Base-by-base conservation (phyloP, 495 filamentous ascomycete genomes). In the Aspergillus baeticus region DNA sequence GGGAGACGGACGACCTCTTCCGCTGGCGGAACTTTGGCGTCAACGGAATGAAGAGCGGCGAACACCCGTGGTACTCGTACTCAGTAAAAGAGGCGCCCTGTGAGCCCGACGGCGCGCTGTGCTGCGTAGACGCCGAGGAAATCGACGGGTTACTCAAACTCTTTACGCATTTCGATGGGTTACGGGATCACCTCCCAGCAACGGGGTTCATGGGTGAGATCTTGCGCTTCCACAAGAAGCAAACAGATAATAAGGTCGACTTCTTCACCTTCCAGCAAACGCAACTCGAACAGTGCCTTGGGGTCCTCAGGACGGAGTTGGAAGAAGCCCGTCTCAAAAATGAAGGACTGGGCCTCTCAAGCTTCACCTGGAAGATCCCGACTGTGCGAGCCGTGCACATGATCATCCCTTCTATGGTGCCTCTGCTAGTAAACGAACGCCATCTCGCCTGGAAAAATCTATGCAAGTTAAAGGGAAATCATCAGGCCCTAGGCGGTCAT, bases 61-160 rank as follows among this genome's bases (percentile, higher is more conserved):
- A 47, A 17, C 46, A 37, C 31, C 46, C 46, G 21, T 49, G 46
- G 46, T 49, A 17, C 31, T 36, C 31, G 46, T 49, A 17, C 31
- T 36, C 31, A 1, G 8, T 5, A 10, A 4, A 18, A 20, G 17
- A 23, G 1, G 41, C 20, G 22, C 41, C 6, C 10, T 2, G 10
- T 17, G 33, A 49, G 2, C 17, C 13, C 2, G 8, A 2, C 18
- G 46, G 31, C 10, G 34, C 17, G 34, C 33, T 50, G 11, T 37
- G 18, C 34, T 38, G 10, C 11, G 10, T 38, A 5, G n/a, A 31
- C 31, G 46, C 21, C 10, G 46, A 49, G 46, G 46, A 49, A 15
- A 37, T 49, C 20, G 46, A 49, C 13, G 46, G 15, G 11, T 31
- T 49, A 10, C 2, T 37, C 11, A 10, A 15, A 17, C 46, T 49